Conservation (phyloP, 305 asterid species). For the Lippia alba region DNA sequence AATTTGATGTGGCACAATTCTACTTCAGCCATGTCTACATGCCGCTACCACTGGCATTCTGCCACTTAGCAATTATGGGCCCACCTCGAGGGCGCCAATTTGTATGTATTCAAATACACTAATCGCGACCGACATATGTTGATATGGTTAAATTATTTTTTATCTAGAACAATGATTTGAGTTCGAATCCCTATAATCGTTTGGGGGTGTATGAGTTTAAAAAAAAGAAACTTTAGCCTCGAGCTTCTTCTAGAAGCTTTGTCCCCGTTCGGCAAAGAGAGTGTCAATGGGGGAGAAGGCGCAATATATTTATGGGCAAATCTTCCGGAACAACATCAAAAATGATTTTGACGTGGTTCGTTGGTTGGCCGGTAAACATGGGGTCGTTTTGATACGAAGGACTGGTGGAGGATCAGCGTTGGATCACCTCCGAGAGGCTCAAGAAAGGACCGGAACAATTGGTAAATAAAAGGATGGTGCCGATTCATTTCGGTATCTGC, state of each 20-base stretch:
- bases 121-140: no score
- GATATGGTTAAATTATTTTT: no score
- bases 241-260: constrained; percentile 72
- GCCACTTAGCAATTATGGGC: no score
- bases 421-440: constrained; percentile 72
- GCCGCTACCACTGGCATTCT: no score
- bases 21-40: no score
- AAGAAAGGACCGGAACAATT: constrained; percentile 74
- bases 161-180: no score
- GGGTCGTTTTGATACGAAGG: constrained; percentile 78
- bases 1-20: no score
- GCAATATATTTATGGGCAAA: constrained; percentile 97
- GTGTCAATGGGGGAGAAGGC: constrained; percentile 94
- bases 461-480: constrained; percentile 73
- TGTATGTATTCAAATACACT: no score
- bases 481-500: constrained; percentile 25
- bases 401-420: constrained; percentile 69
- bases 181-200: no score
- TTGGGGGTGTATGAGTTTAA: no score
- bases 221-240: no score
- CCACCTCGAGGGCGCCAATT: no score
- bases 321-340: constrained; percentile 58
- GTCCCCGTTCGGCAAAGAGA: constrained; percentile 76
- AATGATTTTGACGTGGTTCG: constrained; percentile 79
- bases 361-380: constrained; percentile 80